Evolutionary conservation across 2,329 filamentous ascomycete genomes (phyloP).

Genomic region (Monilinia vaccinii-corymbosi): DNA sequence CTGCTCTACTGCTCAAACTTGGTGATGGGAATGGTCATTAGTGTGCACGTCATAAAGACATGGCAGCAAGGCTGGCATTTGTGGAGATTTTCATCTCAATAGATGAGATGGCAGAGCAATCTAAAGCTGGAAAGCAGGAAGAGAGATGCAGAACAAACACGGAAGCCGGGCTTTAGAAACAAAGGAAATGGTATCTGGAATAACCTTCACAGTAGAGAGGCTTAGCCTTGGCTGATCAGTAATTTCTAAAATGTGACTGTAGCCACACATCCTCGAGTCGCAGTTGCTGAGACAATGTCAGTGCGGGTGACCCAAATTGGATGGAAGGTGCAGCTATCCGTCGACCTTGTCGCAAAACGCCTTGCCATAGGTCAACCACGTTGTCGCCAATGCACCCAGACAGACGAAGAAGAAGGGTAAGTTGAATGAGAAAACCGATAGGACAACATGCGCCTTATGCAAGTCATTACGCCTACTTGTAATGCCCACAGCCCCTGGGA

Average conservation of each 20-base stretch:
- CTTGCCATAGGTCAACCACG: slow-evolving; percentile 23
- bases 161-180: background rate
- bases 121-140: background rate
- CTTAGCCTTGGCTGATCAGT: slow-evolving; percentile 3
- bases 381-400: slow-evolving; percentile 23
- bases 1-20: slow-evolving; percentile 12
- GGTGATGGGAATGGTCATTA: slow-evolving; percentile 9
- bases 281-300: slow-evolving; percentile 16
- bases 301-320: slow-evolving; percentile 17
- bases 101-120: slow-evolving; percentile 9
- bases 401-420: slow-evolving; percentile 23
- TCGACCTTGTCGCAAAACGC: slow-evolving; percentile 18
- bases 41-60: slow-evolving; percentile 11
- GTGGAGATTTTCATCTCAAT: slow-evolving; percentile 1
- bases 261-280: slow-evolving; percentile 22
- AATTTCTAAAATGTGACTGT: slow-evolving; percentile 3
- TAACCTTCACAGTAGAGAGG: background rate
- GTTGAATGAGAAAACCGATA: slow-evolving; percentile 14
- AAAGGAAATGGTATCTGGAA: background rate
- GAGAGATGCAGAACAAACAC: slow-evolving; percentile 3
- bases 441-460: slow-evolving; percentile 16
- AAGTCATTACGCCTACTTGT: slow-evolving; percentile 16
- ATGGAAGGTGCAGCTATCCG: slow-evolving; percentile 21
- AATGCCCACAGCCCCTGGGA: slow-evolving; percentile 12
- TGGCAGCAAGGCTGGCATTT: slow-evolving; percentile 1